These are phyloP conservation scores for Fomitopsis pulvina DNA, from an alignment of 768 basidiomycete species.

Conservation along the genomic window DNA sequence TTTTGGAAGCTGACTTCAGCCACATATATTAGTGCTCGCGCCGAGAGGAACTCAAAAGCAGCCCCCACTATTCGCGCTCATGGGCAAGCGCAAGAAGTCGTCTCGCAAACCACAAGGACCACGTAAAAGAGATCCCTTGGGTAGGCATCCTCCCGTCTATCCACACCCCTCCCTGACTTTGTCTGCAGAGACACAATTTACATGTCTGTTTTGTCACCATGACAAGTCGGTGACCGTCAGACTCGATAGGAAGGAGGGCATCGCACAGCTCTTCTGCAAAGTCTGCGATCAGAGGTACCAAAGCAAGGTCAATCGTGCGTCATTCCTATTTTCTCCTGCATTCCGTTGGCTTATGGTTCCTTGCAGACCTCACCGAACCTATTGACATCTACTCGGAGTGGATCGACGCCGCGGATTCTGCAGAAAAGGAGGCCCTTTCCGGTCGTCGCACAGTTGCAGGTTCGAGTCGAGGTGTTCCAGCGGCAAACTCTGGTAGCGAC, in stretches of 20 bases:
- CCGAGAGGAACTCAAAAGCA: conserved; percentile 13
- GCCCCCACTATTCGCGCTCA: conserved; percentile 21
- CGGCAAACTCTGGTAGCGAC: conserved; percentile 37
- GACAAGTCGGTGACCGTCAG: conserved; percentile 84
- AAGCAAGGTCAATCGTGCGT: conserved; percentile 80
- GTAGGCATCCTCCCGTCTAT: conserved; percentile 41
- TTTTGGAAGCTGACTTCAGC: too few relatives aligned
- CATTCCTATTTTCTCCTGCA: background rate
- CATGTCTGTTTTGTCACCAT: conserved; percentile 86
- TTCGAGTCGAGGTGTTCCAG: conserved; percentile 40
- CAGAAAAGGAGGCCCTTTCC: conserved; percentile 54
- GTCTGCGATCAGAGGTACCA: conserved; percentile 85
- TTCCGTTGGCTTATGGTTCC: background rate
- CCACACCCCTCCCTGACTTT: background rate
- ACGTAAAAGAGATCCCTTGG: conserved; percentile 64
- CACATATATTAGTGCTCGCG: too few relatives aligned
- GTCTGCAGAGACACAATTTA: conserved; percentile 68
- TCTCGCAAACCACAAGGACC: conserved; percentile 71
- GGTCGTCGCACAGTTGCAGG: conserved; percentile 47
- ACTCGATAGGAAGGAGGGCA: conserved; percentile 78
- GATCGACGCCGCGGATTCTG: conserved; percentile 85
- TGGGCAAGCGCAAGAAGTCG: conserved; percentile 92
- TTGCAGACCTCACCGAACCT: conserved; percentile 74
- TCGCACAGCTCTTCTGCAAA: conserved; percentile 75
- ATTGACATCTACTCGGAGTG: conserved; percentile 90